Evolutionary conservation across 2,329 filamentous ascomycete species (phyloP), one percentile per base, ranked within the genome.

Genomic region (Claviceps monticola): DNA sequence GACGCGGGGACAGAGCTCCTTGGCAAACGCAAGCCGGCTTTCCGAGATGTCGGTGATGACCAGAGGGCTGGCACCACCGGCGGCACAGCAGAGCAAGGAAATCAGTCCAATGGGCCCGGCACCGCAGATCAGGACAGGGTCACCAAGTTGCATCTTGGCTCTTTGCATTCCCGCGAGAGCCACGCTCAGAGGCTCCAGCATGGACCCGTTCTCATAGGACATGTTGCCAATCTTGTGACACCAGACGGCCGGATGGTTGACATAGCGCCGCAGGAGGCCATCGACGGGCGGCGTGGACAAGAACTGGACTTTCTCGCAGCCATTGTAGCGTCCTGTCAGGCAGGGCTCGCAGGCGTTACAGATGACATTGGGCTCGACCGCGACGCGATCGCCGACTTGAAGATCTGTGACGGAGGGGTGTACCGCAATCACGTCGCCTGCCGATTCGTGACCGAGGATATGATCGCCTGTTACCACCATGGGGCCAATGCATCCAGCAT

Each of bases 31-130:
- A 55, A 97, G 74, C 29, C 91, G 79, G 52, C 86, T 86, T 62
- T 89, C 84, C 62, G 95, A 88, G 61, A 97, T 94, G 67, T 97
- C 93, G 4, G 91, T 96, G 64, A 97, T 89, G 58, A 95, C 86
- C 56, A 97, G 79, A 16, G 91, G 91, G 57, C 86, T 87, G 7
- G 91, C 91, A 46, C 93, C 93, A 0, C 90, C 89, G 5, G 91
- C 91, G 57, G 81, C 80, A 60, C 80, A 83, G 70, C 89, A 95
- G 36, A 95, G 78, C 53, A 95, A 73, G 1, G 88, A 91, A 58
- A 96, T 86, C 52, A 97, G 75, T 45, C 91, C 93, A 62, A 97
- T 97, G 46, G 93, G 93, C 0, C 91, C 93, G 4, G 93, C 91
- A 56, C 93, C 91, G 63, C 90, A 95, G 58, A 97, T 81, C 42